Conservation (phyloP, 257 asterid species). For the Solanum bukasovii region DNA sequence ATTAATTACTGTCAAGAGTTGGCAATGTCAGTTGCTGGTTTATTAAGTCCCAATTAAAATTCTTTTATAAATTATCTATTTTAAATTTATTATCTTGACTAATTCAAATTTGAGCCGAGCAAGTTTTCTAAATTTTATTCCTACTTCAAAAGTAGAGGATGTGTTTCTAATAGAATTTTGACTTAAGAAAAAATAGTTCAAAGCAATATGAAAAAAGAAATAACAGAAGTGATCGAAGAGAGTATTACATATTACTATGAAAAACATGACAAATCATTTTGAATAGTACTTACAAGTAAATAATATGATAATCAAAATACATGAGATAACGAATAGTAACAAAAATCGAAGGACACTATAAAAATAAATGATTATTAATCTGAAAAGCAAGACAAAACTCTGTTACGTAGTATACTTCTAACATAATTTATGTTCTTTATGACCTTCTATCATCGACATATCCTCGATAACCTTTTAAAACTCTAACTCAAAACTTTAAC, state of each 20-base stretch:
- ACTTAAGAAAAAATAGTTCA: background rate
- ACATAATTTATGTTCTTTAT: no score
- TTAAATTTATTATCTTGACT: background rate
- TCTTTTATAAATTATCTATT: background rate
- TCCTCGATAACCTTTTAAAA: background rate
- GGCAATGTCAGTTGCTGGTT: slow-evolving; percentile 41
- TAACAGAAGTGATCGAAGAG: background rate
- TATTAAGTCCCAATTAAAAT: background rate
- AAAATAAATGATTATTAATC: background rate
- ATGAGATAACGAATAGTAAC: background rate
- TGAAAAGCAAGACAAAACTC: background rate
- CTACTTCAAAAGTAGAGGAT: no score
- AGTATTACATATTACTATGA: rapidly evolving
- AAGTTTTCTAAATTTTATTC: no score
- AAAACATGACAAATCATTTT: background rate
- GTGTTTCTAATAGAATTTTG: background rate
- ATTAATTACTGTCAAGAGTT: slow-evolving; percentile 15
- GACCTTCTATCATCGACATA: background rate
- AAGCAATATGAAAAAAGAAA: background rate
- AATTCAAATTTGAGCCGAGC: no score
- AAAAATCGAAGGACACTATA: background rate
- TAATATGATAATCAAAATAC: background rate
- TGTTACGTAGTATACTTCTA: no score
- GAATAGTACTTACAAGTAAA: background rate
- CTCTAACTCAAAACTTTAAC: background rate